Evolutionary conservation across 768 basidiomycete genomes (phyloP).

Genomic region (Mycena epipterygia): DNA sequence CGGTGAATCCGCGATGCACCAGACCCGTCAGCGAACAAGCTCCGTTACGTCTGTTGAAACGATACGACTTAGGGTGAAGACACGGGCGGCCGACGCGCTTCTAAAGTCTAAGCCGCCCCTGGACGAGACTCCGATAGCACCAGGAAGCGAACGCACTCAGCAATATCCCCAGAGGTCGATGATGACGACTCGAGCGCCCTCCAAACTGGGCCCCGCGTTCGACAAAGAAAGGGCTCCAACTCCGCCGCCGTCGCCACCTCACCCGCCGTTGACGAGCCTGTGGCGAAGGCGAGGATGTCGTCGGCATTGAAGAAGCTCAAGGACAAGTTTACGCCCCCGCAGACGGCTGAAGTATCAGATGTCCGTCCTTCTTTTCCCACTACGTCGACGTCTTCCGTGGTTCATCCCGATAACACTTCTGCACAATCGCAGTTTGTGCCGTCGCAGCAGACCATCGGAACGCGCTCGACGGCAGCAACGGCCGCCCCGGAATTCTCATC

Average conservation of each 20-base stretch:
- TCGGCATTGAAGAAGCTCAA: constrained; percentile 34
- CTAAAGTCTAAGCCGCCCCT: constrained; percentile 29
- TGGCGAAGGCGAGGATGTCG: too few relatives aligned
- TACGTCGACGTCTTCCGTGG: constrained; percentile 1
- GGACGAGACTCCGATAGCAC: background rate
- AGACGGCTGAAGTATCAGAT: background rate
- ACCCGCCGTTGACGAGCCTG: background rate
- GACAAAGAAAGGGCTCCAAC: constrained; percentile 28
- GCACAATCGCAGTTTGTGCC: background rate
- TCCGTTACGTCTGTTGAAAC: constrained; percentile 35
- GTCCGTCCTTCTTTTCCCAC: constrained; percentile 2
- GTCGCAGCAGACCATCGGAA: constrained; percentile 9
- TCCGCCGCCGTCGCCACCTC: background rate
- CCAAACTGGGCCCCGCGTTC: constrained; percentile 26
- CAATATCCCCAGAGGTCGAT: constrained; percentile 23
- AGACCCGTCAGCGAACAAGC: constrained; percentile 31
- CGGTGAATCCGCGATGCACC: background rate
- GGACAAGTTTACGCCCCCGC: constrained; percentile 17
- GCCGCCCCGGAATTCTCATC: background rate
- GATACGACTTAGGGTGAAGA: constrained; percentile 22
- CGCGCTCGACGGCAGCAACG: background rate
- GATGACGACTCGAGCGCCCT: constrained; percentile 15
- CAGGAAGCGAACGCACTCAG: constrained; percentile 33
- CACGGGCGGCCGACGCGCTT: constrained; percentile 21
- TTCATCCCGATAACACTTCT: background rate